A percentile compares a stretch with the other conserved stretches of the same genome.
These are phyloP conservation scores for Pseudogymnoascus sp. DNA, from an alignment of 2,329 filamentous ascomycete genomes.

Conservation along the genomic window DNA sequence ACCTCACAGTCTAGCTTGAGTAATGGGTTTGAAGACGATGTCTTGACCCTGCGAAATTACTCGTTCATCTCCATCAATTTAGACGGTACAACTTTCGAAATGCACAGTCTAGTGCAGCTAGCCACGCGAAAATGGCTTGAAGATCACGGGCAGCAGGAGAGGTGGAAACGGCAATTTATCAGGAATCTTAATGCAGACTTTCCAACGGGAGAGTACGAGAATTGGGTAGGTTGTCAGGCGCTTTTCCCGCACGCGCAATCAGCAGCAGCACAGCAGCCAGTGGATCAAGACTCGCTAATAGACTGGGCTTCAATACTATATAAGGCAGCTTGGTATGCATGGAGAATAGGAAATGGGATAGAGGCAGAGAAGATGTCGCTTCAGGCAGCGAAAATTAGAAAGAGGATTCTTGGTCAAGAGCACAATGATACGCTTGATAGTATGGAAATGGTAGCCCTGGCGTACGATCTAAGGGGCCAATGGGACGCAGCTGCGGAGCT, in stretches of 20 bases:
- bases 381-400: slow-evolving; percentile 14
- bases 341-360: slow-evolving; percentile 13
- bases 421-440: slow-evolving; percentile 17
- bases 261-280: slow-evolving; percentile 15
- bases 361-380: slow-evolving; percentile 14
- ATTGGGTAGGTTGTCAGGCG: slow-evolving; percentile 18
- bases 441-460: slow-evolving; percentile 15
- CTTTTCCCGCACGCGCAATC: slow-evolving; percentile 21
- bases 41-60: slow-evolving; percentile 31
- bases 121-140: slow-evolving; percentile 31
- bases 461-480: slow-evolving; percentile 9
- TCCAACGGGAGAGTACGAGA: slow-evolving; percentile 19
- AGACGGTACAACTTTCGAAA: slow-evolving; percentile 29
- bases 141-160: slow-evolving; percentile 21
- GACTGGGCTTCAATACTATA: slow-evolving; percentile 19
- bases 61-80: slow-evolving; percentile 29
- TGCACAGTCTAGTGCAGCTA: slow-evolving; percentile 38
- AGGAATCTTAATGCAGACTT: slow-evolving; percentile 21
- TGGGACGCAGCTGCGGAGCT: slow-evolving; percentile 9
- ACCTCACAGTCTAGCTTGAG: slow-evolving; percentile 14
- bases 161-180: slow-evolving; percentile 27
- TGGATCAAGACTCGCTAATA: slow-evolving; percentile 13
- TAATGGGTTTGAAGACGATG: slow-evolving; percentile 28
- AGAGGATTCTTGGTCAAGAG: slow-evolving; percentile 16
- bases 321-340: slow-evolving; percentile 19